Percentiles rank a stretch among this genome's conserved stretches.
phyloP scores from a whole-genome alignment of 2,329 filamentous ascomycete species.

The Diaporthe amygdali region DNA sequence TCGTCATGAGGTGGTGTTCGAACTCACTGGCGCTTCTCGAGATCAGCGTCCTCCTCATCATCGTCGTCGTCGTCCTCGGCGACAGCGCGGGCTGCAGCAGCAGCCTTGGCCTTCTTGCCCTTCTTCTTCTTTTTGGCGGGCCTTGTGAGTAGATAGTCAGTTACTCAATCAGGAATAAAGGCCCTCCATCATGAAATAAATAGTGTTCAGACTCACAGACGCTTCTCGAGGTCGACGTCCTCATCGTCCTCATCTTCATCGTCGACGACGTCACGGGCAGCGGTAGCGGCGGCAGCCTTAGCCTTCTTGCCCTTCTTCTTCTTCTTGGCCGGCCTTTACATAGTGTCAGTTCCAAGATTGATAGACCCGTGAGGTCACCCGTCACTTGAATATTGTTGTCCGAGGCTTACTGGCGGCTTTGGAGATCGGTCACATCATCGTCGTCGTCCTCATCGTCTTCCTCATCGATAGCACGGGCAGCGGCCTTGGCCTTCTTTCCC shows the following conservation, averaged over 20 bases:
- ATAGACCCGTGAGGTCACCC: too few species aligned
- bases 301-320: neutral
- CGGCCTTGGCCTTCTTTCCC: neutral
- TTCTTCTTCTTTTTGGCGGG: slow-evolving; percentile 1
- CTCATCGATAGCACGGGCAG: neutral
- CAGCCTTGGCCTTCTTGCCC: neutral
- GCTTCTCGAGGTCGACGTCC: neutral
- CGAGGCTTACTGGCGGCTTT: neutral
- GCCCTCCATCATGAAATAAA: neutral
- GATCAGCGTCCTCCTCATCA: neutral
- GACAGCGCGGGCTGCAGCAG: neutral
- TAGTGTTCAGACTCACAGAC: neutral
- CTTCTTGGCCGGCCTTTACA: neutral
- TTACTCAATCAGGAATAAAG: neutral
- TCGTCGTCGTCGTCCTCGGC: neutral
- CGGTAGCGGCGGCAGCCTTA: neutral
- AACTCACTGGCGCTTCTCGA: neutral
- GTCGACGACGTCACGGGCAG: neutral
- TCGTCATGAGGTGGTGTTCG: too few species aligned
- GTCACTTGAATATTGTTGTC: neutral
- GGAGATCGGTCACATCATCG: neutral
- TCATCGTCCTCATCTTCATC: neutral
- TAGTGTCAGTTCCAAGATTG: neutral
- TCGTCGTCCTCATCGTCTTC: neutral
- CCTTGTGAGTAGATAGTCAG: neutral